Percentiles rank a stretch among this genome's conserved stretches.
phyloP scores from a whole-genome alignment of 2,329 filamentous ascomycete species.

The Albophoma yamanashiensis region DNA sequence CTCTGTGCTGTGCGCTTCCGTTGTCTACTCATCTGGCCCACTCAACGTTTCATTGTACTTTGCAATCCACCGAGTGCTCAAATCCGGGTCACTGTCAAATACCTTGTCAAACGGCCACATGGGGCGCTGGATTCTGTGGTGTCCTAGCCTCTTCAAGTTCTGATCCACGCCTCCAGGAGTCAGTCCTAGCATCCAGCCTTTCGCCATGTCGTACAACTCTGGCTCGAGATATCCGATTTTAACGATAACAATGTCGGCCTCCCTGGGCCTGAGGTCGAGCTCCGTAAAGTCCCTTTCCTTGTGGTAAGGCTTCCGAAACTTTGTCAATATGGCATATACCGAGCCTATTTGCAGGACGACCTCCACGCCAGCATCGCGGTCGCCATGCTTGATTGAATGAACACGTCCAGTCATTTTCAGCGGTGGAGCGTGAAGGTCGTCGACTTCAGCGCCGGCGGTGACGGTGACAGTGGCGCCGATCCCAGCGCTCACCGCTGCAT shows the following conservation, averaged over 20 bases:
- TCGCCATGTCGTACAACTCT: conserved; percentile 41
- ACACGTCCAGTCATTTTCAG: conserved; percentile 39
- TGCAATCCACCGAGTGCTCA: conserved; percentile 10
- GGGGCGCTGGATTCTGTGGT: conserved; percentile 34
- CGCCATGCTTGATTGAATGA: conserved; percentile 38
- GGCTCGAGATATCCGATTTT: conserved; percentile 47
- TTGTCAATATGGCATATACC: conserved; percentile 39
- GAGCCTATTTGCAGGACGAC: conserved; percentile 38
- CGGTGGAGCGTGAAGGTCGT: conserved; percentile 34
- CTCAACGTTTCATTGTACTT: conserved; percentile 8
- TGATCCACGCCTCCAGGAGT: conserved; percentile 45
- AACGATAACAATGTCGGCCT: conserved; percentile 39
- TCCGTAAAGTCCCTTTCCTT: conserved; percentile 39
- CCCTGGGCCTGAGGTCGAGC: conserved; percentile 31
- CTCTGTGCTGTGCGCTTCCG: no score
- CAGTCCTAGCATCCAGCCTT: conserved; percentile 42
- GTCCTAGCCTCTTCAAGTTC: conserved; percentile 35
- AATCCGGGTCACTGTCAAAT: conserved; percentile 8
- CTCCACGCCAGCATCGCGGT: conserved; percentile 34
- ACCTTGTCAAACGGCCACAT: conserved; percentile 25
- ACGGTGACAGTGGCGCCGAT: conserved; percentile 36
- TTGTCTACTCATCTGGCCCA: not conserved
- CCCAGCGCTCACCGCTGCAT: conserved; percentile 29
- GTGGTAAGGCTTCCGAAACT: conserved; percentile 43
- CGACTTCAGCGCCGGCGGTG: conserved; percentile 38